Conservation (phyloP, 1,284 basidiomycete species). For the Phylloboletellus chloephorus region DNA sequence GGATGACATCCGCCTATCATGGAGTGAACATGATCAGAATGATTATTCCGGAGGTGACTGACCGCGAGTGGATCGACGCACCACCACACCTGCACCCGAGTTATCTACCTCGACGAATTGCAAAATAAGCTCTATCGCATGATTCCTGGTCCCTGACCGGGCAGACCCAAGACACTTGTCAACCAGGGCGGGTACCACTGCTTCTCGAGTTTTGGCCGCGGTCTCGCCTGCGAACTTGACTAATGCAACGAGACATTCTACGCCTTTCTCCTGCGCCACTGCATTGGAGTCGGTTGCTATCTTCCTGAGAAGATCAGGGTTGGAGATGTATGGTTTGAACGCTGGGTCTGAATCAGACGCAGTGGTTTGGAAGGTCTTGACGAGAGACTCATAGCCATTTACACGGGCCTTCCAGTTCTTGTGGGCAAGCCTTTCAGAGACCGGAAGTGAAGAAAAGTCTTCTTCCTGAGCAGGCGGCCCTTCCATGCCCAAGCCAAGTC, state of each 20-base stretch:
- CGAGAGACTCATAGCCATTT: conserved; percentile 86
- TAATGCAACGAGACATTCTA: conserved; percentile 80
- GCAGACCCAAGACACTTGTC: conserved; percentile 95
- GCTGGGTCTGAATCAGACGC: conserved; percentile 91
- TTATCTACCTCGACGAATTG: conserved; percentile 96
- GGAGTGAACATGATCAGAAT: conserved; percentile 26
- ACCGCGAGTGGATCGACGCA: conserved; percentile 45
- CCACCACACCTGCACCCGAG: conserved; percentile 80
- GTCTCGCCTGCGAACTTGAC: conserved; percentile 91
- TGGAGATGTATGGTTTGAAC: conserved; percentile 83
- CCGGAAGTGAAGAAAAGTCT: conserved; percentile 81
- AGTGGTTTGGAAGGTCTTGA: conserved; percentile 81
- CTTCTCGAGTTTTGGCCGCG: conserved; percentile 74
- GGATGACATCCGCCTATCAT: conserved; percentile 73
- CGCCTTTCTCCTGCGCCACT: conserved; percentile 96
- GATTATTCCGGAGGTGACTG: conserved; percentile 13
- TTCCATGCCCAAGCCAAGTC: conserved; percentile 56
- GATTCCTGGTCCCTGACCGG: conserved; percentile 86
- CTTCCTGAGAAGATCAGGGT: conserved; percentile 77
- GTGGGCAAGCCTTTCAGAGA: conserved; percentile 81
- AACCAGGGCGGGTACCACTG: conserved; percentile 83
- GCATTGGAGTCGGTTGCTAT: conserved; percentile 91
- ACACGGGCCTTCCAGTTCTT: conserved; percentile 99
- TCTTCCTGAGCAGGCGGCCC: conserved; percentile 88
- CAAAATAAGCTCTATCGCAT: conserved; percentile 80